Evolutionary conservation across 228 moss, liverwort and hornwort species (phyloP).

Genomic region (Sphagnum fallax): DNA sequence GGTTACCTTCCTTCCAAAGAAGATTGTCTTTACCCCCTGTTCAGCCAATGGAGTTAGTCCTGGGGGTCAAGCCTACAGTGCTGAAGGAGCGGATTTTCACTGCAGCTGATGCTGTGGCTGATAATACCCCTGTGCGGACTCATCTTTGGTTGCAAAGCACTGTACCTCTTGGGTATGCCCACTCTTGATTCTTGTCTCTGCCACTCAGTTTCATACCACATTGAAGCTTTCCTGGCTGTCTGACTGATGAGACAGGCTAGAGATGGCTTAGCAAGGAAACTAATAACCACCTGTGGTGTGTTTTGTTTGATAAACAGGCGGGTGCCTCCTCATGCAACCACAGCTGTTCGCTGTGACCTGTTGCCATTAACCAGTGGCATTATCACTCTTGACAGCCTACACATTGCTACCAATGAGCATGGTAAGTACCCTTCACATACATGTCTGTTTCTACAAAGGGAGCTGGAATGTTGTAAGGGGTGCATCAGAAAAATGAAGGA

Average conservation of each 20-base stretch:
- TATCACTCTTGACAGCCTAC: conserved; percentile 92
- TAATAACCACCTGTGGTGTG: too few relatives aligned
- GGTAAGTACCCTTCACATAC: conserved; percentile 32
- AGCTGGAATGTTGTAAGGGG: not conserved
- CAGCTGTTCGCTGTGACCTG: conserved; percentile 92
- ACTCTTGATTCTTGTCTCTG: not conserved
- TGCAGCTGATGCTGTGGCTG: conserved; percentile 66
- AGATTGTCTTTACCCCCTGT: conserved; percentile 84
- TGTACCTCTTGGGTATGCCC: conserved; percentile 82
- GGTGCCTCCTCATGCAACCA: conserved; percentile 88
- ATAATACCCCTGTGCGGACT: conserved; percentile 74
- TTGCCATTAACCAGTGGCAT: conserved; percentile 90
- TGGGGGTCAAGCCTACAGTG: conserved; percentile 80
- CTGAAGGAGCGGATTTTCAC: conserved; percentile 77
- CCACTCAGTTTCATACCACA: not conserved
- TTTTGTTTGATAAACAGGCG: conserved; percentile 33
- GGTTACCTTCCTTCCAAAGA: conserved; percentile 35
- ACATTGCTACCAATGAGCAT: conserved; percentile 85
- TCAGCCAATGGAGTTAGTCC: conserved; percentile 89
- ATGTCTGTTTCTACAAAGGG: not conserved
- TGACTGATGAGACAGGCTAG: too few relatives aligned
- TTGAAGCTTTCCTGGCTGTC: too few relatives aligned
- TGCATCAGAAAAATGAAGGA: too few relatives aligned
- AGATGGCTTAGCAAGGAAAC: too few relatives aligned
- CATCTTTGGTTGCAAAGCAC: conserved; percentile 99